Evolutionary conservation across 768 basidiomycete genomes (phyloP).

Genomic region (Bullera alba): DNA sequence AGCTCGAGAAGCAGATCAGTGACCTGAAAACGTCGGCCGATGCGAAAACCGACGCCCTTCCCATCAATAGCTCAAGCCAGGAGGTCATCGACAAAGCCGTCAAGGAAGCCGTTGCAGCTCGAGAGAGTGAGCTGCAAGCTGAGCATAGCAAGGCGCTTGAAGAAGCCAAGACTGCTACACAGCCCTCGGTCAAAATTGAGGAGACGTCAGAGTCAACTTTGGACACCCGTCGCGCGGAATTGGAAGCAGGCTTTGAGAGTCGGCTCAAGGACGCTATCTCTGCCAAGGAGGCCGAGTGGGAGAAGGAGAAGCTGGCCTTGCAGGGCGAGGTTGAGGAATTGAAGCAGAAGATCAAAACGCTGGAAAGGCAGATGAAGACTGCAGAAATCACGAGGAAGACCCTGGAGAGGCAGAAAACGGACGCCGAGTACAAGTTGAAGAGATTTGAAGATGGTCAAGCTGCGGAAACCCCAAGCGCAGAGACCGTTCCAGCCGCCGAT

Average conservation of each 20-base stretch:
- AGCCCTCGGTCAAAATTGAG: neutral
- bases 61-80: constrained; percentile 6
- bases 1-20: constrained; percentile 16
- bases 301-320: constrained; percentile 8
- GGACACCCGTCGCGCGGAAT: neutral
- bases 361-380: constrained; percentile 31
- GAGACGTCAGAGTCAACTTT: neutral
- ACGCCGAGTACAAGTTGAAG: constrained; percentile 23
- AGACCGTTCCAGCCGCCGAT: too few species aligned
- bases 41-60: neutral
- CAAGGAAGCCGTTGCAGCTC: constrained; percentile 27
- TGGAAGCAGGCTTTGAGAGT: neutral
- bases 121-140: constrained; percentile 27
- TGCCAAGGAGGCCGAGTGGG: constrained; percentile 16
- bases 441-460: constrained; percentile 22
- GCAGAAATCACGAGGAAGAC: constrained; percentile 37
- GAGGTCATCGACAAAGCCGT: constrained; percentile 32
- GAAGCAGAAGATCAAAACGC: constrained; percentile 23
- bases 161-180: constrained; percentile 4
- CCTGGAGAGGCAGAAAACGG: constrained; percentile 32
- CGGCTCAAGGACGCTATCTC: constrained; percentile 6
- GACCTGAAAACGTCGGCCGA: neutral
- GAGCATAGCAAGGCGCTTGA: constrained; percentile 20
- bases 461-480: too few species aligned
- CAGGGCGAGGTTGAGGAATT: constrained; percentile 24